Percentiles rank a stretch among this genome's conserved stretches.
Evolutionary conservation across 495 filamentous ascomycete species (phyloP).

Genomic region (Tirmania nivea): DNA sequence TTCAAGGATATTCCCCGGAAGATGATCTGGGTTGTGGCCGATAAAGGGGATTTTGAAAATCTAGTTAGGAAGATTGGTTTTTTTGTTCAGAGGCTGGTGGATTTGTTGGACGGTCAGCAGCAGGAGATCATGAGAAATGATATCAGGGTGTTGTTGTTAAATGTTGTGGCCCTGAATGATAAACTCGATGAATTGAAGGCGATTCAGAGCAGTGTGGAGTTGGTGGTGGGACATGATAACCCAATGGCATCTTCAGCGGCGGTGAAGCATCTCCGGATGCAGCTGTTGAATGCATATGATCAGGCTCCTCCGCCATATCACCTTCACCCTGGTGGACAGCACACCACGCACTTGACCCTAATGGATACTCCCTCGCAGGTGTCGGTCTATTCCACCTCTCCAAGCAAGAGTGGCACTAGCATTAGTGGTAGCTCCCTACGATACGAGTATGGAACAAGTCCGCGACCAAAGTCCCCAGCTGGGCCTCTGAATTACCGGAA

Average conservation of each 20-base stretch:
- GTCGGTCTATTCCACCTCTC: not conserved
- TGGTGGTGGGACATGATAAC: not conserved
- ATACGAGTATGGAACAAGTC: not conserved
- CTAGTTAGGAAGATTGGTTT: constrained; percentile 1
- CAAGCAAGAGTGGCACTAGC: not conserved
- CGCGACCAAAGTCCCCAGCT: not conserved
- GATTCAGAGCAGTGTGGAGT: not conserved
- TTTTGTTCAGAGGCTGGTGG: constrained; percentile 6
- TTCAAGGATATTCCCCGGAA: constrained; percentile 6
- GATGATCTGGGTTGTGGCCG: constrained; percentile 7
- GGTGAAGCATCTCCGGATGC: not conserved
- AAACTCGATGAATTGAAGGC: constrained; percentile 3
- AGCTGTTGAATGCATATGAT: not conserved
- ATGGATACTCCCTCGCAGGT: not conserved
- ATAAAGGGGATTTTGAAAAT: constrained; percentile 7
- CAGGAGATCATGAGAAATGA: constrained; percentile 6
- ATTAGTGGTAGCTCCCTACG: not conserved
- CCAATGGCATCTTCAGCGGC: not conserved
- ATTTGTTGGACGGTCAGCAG: constrained; percentile 4
- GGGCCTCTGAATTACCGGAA: not conserved
- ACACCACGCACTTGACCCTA: too few relatives aligned
- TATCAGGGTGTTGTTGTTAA: constrained; percentile 4
- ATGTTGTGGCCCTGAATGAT: constrained; percentile 5
- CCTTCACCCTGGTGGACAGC: too few relatives aligned
- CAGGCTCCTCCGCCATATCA: not conserved